Conservation (phyloP, 768 basidiomycete species). For the Boletus rubropictus region DNA sequence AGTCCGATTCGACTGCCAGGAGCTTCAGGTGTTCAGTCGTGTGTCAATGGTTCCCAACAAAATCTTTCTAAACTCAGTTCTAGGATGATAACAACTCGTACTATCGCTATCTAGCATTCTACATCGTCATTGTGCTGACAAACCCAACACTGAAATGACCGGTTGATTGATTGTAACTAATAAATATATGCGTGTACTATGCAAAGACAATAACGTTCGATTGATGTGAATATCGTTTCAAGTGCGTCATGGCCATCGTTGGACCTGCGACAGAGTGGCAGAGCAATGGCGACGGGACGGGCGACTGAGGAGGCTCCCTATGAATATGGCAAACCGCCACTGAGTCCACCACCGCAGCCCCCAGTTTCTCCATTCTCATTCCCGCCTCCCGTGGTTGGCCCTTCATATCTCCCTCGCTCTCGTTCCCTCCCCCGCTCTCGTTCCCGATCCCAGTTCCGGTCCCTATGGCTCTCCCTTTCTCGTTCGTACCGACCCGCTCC, state of each 20-base stretch:
- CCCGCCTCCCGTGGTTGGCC: slow-evolving; percentile 3
- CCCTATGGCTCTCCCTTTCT: slow-evolving; percentile 11
- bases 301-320: slow-evolving; percentile 3
- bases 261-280: background rate
- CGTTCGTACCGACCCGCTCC: slow-evolving; percentile 18
- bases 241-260: background rate
- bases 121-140: slow-evolving; percentile 1
- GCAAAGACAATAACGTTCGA: slow-evolving; percentile 7
- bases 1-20: background rate
- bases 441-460: slow-evolving; percentile 4
- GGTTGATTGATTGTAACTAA: slow-evolving; percentile 14
- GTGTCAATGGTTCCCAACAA: background rate
- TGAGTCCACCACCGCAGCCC: slow-evolving; percentile 8
- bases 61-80: background rate
- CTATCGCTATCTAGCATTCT: slow-evolving; percentile 10
- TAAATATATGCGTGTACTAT: slow-evolving; percentile 17
- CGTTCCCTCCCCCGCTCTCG: slow-evolving; percentile 16
- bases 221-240: slow-evolving; percentile 5
- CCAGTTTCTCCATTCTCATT: slow-evolving; percentile 4
- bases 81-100: background rate
- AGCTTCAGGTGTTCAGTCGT: background rate
- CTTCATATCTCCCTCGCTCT: slow-evolving; percentile 18
- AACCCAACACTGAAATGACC: slow-evolving; percentile 16
- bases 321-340: slow-evolving; percentile 29
- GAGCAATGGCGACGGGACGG: background rate